These are phyloP conservation scores for Perkinsela sp. DNA, from an alignment of 208 protist species.

Conservation along the genomic window DNA sequence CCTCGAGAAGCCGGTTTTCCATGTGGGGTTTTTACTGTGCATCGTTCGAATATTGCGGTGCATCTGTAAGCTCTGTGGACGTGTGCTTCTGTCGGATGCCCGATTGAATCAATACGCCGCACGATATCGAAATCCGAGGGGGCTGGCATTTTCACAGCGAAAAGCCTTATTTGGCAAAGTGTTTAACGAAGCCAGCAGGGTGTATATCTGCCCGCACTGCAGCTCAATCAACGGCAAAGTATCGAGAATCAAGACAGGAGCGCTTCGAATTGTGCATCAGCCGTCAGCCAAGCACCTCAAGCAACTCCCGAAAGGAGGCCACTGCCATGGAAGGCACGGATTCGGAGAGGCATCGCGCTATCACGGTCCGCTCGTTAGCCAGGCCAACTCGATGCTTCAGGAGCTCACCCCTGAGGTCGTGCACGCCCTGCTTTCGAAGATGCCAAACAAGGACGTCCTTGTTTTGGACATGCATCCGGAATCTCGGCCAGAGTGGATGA, in stretches of 20 bases:
- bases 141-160: conserved; percentile 25
- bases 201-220: conserved; percentile 69
- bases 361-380: conserved; percentile 18
- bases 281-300: conserved; percentile 20
- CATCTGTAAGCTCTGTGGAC: conserved; percentile 87
- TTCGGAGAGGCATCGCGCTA: conserved; percentile 12
- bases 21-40: conserved; percentile 81
- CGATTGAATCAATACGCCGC: conserved; percentile 31
- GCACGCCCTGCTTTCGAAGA: conserved; percentile 58
- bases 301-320: conserved; percentile 23
- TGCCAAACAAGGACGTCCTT: conserved; percentile 63
- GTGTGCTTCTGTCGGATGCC: conserved; percentile 53
- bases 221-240: conserved; percentile 68
- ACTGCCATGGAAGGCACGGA: conserved; percentile 12
- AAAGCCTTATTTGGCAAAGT: conserved; percentile 30
- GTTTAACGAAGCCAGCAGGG: conserved; percentile 58
- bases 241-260: conserved; percentile 17
- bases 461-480: conserved; percentile 70
- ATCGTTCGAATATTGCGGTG: conserved; percentile 75
- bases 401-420: conserved; percentile 64
- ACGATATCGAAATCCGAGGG: conserved; percentile 5
- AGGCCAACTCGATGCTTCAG: conserved; percentile 13
- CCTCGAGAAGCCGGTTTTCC: conserved; percentile 90
- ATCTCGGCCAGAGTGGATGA: conserved; percentile 52
- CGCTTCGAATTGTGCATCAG: conserved; percentile 33